A percentile compares a stretch with the other conserved stretches of the same genome.
These are phyloP conservation scores for Barnettozyma populi DNA, from an alignment of 805 yeast species.

Conservation along the genomic window DNA sequence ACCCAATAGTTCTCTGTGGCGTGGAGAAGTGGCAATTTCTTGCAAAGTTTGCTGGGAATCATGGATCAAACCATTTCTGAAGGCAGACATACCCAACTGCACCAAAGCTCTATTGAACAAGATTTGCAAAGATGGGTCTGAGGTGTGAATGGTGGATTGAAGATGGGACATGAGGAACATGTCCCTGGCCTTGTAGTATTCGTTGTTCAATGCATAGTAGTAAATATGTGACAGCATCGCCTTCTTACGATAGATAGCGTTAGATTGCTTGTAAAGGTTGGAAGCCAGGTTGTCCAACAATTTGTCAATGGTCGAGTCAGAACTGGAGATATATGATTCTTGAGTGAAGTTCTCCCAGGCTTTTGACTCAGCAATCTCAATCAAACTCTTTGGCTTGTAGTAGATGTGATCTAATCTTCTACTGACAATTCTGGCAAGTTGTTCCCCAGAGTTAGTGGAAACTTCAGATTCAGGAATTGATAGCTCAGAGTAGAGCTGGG, in stretches of 20 bases:
- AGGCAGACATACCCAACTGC: constrained; percentile 93
- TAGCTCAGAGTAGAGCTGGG: constrained; percentile 79
- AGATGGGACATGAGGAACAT: constrained; percentile 82
- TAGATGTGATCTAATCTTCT: constrained; percentile 90
- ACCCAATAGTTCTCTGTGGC: constrained; percentile 88
- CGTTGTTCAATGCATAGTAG: constrained; percentile 85
- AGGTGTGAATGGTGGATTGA: constrained; percentile 74
- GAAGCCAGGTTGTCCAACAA: constrained; percentile 63
- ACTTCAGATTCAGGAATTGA: constrained; percentile 40
- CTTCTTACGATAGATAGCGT: constrained; percentile 66
- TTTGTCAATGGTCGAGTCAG: constrained; percentile 40
- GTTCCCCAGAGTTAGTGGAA: constrained; percentile 32
- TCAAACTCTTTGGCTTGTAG: constrained; percentile 80
- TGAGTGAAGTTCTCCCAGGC: constrained; percentile 61
- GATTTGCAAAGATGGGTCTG: constrained; percentile 85
- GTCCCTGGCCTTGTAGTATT: constrained; percentile 80
- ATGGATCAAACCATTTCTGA: constrained; percentile 78
- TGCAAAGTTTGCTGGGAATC: constrained; percentile 84
- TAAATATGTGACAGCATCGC: constrained; percentile 84
- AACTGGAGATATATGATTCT: constrained; percentile 26
- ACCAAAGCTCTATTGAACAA: constrained; percentile 92
- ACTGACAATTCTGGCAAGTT: constrained; percentile 65
- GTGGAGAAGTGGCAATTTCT: constrained; percentile 81
- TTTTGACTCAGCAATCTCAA: constrained; percentile 57
- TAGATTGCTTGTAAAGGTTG: constrained; percentile 60